These are phyloP conservation scores for Alternaria longipes DNA, from an alignment of 2,329 filamentous ascomycete genomes.

Conservation along the genomic window DNA sequence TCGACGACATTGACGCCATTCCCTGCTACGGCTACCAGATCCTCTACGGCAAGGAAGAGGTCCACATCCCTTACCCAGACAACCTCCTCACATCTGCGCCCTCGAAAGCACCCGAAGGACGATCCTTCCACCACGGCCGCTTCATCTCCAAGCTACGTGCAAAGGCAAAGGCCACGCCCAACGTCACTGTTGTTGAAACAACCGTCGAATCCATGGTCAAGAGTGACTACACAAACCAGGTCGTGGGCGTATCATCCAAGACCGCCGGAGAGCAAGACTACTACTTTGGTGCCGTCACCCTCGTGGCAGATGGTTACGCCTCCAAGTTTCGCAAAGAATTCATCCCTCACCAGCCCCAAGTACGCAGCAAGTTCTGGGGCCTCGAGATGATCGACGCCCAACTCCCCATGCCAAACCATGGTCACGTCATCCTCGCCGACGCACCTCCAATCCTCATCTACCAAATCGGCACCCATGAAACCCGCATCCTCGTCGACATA, in stretches of 20 bases:
- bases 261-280: slow-evolving; percentile 72
- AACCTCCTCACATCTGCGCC: slow-evolving; percentile 56
- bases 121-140: slow-evolving; percentile 91
- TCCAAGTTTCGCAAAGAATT: slow-evolving; percentile 89
- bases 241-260: slow-evolving; percentile 82
- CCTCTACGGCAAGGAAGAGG: slow-evolving; percentile 77
- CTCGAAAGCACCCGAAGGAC: slow-evolving; percentile 68
- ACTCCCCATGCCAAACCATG: slow-evolving; percentile 77
- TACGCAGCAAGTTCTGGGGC: slow-evolving; percentile 90
- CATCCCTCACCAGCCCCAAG: slow-evolving; percentile 71
- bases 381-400: slow-evolving; percentile 90
- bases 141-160: slow-evolving; percentile 85
- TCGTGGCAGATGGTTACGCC: slow-evolving; percentile 90
- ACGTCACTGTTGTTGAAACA: slow-evolving; percentile 91
- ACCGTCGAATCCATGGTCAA: slow-evolving; percentile 80
- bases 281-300: slow-evolving; percentile 88
- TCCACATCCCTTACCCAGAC: slow-evolving; percentile 80
- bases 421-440: slow-evolving; percentile 86
- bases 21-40: slow-evolving; percentile 87
- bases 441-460: slow-evolving; percentile 86
- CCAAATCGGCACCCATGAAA: slow-evolving; percentile 96
- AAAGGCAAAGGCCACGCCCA: slow-evolving; percentile 76
- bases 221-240: slow-evolving; percentile 72
- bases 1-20: slow-evolving; percentile 89
- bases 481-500: slow-evolving; percentile 87